A percentile compares a stretch with the other conserved stretches of the same genome.
These are phyloP conservation scores for Meyerozyma sp. DNA, from an alignment of 1,139 yeast species.

Conservation along the genomic window DNA sequence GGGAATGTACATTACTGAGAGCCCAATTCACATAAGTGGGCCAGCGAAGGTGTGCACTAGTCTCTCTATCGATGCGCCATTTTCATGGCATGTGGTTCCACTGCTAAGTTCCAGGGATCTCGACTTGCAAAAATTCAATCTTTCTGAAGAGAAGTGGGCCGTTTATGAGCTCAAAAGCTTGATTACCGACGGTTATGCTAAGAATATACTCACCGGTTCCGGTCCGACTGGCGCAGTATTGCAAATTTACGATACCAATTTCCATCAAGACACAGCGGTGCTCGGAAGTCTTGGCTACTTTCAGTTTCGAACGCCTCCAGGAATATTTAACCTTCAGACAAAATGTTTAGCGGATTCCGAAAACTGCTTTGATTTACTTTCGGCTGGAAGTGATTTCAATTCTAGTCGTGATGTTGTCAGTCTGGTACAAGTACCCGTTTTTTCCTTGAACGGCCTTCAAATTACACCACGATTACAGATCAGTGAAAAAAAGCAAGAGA, in stretches of 20 bases:
- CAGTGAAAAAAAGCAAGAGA: neutral
- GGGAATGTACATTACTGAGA: conserved; percentile 23
- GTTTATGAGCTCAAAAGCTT: conserved; percentile 37
- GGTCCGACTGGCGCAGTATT: conserved; percentile 52
- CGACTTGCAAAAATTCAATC: neutral
- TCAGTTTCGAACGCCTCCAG: conserved; percentile 68
- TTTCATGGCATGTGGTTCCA: conserved; percentile 4
- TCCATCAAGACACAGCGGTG: conserved; percentile 49
- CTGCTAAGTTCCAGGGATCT: conserved; percentile 2
- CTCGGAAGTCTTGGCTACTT: conserved; percentile 75
- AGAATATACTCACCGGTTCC: conserved; percentile 29
- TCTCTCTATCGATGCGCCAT: conserved; percentile 58
- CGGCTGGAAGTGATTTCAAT: neutral
- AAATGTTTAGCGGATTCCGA: conserved; percentile 12
- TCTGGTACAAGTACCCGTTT: neutral
- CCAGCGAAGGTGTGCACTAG: conserved; percentile 49
- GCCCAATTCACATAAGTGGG: conserved; percentile 19
- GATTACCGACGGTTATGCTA: conserved; percentile 68
- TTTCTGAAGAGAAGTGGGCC: neutral
- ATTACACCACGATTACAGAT: neutral
- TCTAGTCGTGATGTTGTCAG: neutral
- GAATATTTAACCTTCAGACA: conserved; percentile 50
- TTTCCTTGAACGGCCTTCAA: neutral
- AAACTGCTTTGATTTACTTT: neutral
- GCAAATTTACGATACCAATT: conserved; percentile 11